Conservation (phyloP, 106 monocot species). For the Cymbidium sinense region DNA sequence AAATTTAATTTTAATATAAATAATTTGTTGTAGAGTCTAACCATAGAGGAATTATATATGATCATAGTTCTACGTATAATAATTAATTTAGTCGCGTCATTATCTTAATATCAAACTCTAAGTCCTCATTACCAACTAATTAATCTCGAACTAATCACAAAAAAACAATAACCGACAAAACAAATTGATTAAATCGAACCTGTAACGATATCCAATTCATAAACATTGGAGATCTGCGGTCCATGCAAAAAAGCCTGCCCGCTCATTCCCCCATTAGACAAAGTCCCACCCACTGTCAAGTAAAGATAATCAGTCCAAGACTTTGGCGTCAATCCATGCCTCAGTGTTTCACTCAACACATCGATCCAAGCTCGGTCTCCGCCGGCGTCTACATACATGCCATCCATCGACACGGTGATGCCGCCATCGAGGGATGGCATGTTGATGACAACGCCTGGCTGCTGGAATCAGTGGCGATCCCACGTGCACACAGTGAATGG, state of each 20-base stretch:
- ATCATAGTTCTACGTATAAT: no score
- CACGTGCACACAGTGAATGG: conserved; percentile 44
- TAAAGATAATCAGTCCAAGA: conserved; percentile 56
- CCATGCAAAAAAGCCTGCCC: conserved; percentile 60
- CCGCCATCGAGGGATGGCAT: conserved; percentile 23
- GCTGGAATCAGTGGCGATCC: conserved; percentile 48
- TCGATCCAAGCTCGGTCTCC: conserved; percentile 58
- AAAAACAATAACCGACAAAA: no score
- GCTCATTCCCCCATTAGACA: conserved; percentile 54
- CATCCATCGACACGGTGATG: conserved; percentile 17
- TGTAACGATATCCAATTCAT: conserved; percentile 51
- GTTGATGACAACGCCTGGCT: conserved; percentile 45
- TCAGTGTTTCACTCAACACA: conserved; percentile 39
- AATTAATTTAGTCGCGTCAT: no score
- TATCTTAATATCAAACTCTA: no score
- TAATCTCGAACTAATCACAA: no score
- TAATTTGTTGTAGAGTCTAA: no score
- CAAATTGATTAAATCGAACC: conserved; percentile 10
- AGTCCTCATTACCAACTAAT: no score
- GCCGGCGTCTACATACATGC: conserved; percentile 42
- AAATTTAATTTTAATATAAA: no score
- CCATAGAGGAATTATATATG: no score
- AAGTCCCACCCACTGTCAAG: conserved; percentile 61
- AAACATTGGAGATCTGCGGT: conserved; percentile 64
- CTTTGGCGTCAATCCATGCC: conserved; percentile 29